Base-by-base conservation (phyloP, 768 basidiomycete species). In the Exidia glandulosa region DNA sequence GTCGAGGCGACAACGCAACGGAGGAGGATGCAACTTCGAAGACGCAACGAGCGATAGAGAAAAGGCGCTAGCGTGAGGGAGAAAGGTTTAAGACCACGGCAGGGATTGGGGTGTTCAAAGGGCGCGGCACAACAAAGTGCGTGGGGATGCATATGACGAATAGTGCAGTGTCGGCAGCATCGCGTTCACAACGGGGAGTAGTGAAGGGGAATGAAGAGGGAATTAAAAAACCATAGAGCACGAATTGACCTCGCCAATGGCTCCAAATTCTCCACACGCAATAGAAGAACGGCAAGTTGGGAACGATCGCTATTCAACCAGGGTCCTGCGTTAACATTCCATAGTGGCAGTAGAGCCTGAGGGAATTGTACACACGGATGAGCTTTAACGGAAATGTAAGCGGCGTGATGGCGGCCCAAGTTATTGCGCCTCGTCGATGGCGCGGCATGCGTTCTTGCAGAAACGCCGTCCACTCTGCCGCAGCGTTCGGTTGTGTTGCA, bases 181-280 rank as follows among this genome's bases (percentile, higher is more conserved):
- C n/a, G n/a, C n/a, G 36, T 57, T 31, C 36, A 13, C 57, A 30
- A 32, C 60, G 41, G 61, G 37, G 27, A 19, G 25, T n/a, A 16
- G 29, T 3, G 2, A 19, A 32, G 31, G 56, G 37, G 60, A 47
- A 37, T 13, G 37, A 57, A 3, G 25, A 29, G 5, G 41, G 12
- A 19, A 50, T 30, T 56, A 52, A 59, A 47, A 57, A 62, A 52
- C 36, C 47, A 13, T 27, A 19, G 29, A 36, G 30, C 13, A 60
- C 19, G 54, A 19, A 59, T 58, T 37, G 60, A 88, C 88, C 88
- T 79, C 77, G 81, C 68, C 86, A 91, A 70, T 92, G 89, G 41
- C 84, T 86, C 88, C 88, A 92, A 47, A 87, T 84, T 48, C 89
- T 78, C 89, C 89, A 92, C 10, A 77, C 80, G 65, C 87, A 90